Evolutionary conservation across 176 grass and related monocot genomes (phyloP), one percentile per base, ranked within the genome.

Genomic region (Hyparrhenia diplandra): DNA sequence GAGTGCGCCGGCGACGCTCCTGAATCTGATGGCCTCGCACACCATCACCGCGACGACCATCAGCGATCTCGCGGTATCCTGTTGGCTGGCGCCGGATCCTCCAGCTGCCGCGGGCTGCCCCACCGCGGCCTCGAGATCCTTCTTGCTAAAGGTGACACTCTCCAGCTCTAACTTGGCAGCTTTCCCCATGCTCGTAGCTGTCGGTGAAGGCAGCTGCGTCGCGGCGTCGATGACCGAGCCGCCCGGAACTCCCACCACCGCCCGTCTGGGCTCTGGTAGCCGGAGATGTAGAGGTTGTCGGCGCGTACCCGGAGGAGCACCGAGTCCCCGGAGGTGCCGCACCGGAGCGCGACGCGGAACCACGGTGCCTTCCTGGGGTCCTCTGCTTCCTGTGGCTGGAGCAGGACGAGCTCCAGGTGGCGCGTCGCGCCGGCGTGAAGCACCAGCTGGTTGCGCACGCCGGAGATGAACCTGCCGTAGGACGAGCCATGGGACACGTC

Each of bases 361-460:
- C 71, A 87, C 24, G 30, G 79, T 0, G 85, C 71, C 31, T 63
- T 31, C 51, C 23, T 1, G 11, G 78, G n/a, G 11, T 70, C 71
- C 8, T 30, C n/a, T n/a, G n/a, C n/a, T 62, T 62, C n/a, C 8
- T 82, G 85, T 4, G 0, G 29, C 5, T 30, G 64, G 21, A 82
- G 78, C 71, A 86, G 5, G 37, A 86, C 77, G 11, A 87, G 85
- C 6, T 87, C 78, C 70, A 59, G 71, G 45, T 81, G 84, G 27
- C 70, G 84, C 21, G 47, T 36, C 13, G 77, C 84, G 25, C 69
- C 60, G 46, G 46, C 84, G 27, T 86, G 76, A 49, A 32, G 43
- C 69, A 86, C 77, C 10, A 86, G 69, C 36, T 75, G 35, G 46
- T 81, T 31, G n/a, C 71, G 71, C 71, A 87, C 63, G 51, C n/a